A percentile compares a stretch with the other conserved stretches of the same genome.
These are phyloP conservation scores for Spiraea crenata DNA, from an alignment of 331 rosid genomes.

Conservation along the genomic window DNA sequence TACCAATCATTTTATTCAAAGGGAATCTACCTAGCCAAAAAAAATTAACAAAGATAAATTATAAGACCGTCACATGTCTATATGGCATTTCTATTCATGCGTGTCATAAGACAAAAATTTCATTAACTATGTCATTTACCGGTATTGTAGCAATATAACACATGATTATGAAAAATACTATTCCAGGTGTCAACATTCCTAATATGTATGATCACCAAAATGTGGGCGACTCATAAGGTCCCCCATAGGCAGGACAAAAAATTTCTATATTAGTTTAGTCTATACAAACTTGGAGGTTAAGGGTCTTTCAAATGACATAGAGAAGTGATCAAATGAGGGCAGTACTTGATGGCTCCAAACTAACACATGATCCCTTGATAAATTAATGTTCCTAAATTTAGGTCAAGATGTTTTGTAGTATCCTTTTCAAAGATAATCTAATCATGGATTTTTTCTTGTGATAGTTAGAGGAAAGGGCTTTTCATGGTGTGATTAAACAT, in stretches of 20 bases:
- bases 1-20: slow-evolving; percentile 25
- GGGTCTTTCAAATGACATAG: slow-evolving; percentile 36
- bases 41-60: too few species aligned
- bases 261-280: slow-evolving; percentile 19
- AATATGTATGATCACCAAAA: slow-evolving; percentile 32
- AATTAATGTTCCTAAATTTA: slow-evolving; percentile 32
- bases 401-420: slow-evolving; percentile 37
- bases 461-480: slow-evolving; percentile 47
- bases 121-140: too few species aligned
- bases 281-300: slow-evolving; percentile 21
- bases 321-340: slow-evolving; percentile 24
- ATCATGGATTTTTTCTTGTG: slow-evolving; percentile 29
- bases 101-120: too few species aligned
- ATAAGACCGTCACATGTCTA: too few species aligned
- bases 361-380: slow-evolving; percentile 40
- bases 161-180: too few species aligned
- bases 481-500: slow-evolving; percentile 24
- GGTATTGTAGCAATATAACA: too few species aligned
- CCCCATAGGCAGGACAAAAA: slow-evolving; percentile 28
- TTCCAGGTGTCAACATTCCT: background rate
- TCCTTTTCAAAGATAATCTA: slow-evolving; percentile 43
- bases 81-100: too few species aligned
- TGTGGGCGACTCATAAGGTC: slow-evolving; percentile 37
- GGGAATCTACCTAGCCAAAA: slow-evolving; percentile 20
- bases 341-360: slow-evolving; percentile 52